Evolutionary conservation across 805 yeast species (phyloP).

Genomic region (Kluyveromyces nonfermentans): DNA sequence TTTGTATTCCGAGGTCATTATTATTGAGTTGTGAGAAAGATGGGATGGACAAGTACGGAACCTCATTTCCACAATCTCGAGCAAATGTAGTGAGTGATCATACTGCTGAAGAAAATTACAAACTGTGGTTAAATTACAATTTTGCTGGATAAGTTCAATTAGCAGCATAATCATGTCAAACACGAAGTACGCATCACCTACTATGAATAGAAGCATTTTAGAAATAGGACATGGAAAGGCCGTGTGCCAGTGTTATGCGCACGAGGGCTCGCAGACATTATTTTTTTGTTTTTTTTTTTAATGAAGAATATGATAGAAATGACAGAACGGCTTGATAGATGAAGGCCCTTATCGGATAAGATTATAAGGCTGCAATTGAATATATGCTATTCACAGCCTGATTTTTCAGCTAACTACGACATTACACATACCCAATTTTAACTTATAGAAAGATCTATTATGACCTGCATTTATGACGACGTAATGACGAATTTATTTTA

Average conservation of each 20-base stretch:
- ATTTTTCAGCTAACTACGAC: background rate
- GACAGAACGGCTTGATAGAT: background rate
- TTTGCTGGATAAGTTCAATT: background rate
- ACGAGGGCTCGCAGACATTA: too few relatives aligned
- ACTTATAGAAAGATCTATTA: background rate
- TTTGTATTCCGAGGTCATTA: constrained; percentile 4
- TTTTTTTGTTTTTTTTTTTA: too few relatives aligned
- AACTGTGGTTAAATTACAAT: constrained; percentile 22
- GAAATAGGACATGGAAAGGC: background rate
- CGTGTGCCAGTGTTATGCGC: too few relatives aligned
- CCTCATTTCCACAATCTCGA: background rate
- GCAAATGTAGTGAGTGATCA: constrained; percentile 13
- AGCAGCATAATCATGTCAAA: background rate
- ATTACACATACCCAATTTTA: background rate
- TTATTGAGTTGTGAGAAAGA: background rate
- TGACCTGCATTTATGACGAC: background rate
- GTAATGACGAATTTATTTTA: constrained; percentile 1
- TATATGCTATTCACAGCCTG: background rate
- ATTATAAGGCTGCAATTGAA: background rate
- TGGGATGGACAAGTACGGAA: constrained; percentile 2
- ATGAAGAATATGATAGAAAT: background rate
- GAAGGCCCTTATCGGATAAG: background rate
- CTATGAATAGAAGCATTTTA: too few relatives aligned
- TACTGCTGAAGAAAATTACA: constrained; percentile 25
- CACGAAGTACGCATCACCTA: too few relatives aligned